These are phyloP conservation scores for Penicillium verrucosum DNA, from an alignment of 2,329 filamentous ascomycete genomes.

Conservation along the genomic window DNA sequence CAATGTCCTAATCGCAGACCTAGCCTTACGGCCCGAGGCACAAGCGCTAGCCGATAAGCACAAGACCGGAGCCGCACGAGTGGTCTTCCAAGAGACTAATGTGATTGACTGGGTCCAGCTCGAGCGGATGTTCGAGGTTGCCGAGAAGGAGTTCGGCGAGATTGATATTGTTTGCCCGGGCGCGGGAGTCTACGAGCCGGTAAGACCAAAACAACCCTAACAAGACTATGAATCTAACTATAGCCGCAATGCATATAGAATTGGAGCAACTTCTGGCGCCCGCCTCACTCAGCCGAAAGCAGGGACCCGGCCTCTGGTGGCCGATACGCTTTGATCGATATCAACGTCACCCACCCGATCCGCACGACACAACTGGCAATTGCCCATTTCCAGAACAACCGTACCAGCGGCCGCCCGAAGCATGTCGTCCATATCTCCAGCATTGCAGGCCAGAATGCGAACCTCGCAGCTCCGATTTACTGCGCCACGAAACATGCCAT, in stretches of 20 bases:
- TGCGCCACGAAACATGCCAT: conserved; percentile 50
- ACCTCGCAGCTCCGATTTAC: conserved; percentile 46
- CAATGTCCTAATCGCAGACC: conserved; percentile 47
- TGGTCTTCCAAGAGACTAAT: conserved; percentile 47
- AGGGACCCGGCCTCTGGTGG: conserved; percentile 40
- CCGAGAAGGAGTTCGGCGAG: conserved; percentile 48
- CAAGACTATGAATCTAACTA: background rate
- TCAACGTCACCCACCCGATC: conserved; percentile 54
- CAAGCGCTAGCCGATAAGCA: conserved; percentile 41
- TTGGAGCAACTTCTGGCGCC: conserved; percentile 51
- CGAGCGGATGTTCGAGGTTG: conserved; percentile 49
- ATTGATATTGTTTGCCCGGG: conserved; percentile 49
- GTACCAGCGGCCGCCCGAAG: conserved; percentile 34
- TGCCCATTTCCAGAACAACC: conserved; percentile 44
- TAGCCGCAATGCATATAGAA: conserved; percentile 27
- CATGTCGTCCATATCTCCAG: conserved; percentile 50
- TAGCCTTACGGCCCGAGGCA: conserved; percentile 46
- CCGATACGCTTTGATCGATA: conserved; percentile 48
- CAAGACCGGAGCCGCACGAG: conserved; percentile 31
- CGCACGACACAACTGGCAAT: conserved; percentile 52
- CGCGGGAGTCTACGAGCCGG: conserved; percentile 46
- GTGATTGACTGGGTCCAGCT: conserved; percentile 52
- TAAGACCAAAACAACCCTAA: conserved; percentile 17
- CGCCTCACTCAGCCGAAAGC: conserved; percentile 41
- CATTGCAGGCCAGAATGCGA: conserved; percentile 44